Percentiles rank a stretch among this genome's conserved stretches.
Evolutionary conservation across 2,329 filamentous ascomycete genomes (phyloP).

Genomic region (Sclerotinia nivalis): DNA sequence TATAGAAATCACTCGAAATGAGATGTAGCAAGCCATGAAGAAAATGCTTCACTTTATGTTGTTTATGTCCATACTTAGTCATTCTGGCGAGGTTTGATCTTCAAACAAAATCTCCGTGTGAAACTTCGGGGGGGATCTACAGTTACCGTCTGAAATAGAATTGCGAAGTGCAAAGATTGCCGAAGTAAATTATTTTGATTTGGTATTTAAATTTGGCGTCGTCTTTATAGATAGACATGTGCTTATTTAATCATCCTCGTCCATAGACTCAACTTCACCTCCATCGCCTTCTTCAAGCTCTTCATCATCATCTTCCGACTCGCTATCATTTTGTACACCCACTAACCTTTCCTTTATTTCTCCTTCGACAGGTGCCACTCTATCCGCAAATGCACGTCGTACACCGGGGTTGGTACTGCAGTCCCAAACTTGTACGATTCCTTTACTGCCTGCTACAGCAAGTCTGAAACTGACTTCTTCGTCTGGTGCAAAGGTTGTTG

Average conservation of each 20-base stretch:
- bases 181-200: not conserved
- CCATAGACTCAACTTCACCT: conserved; percentile 55
- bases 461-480: conserved; percentile 87
- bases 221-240: not conserved
- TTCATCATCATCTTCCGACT: conserved; percentile 55
- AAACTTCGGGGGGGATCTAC: conserved; percentile 1
- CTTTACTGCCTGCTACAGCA: conserved; percentile 92
- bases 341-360: conserved; percentile 76
- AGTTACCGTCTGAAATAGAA: not conserved
- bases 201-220: not conserved
- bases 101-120: not conserved
- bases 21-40: no score
- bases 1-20: no score
- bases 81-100: not conserved
- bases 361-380: conserved; percentile 60
- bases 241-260: conserved; percentile 49
- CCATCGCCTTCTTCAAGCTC: conserved; percentile 58
- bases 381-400: conserved; percentile 76
- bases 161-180: not conserved
- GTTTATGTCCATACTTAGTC: no score
- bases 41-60: not conserved
- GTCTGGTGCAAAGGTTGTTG: conserved; percentile 86
- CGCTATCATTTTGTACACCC: conserved; percentile 65
- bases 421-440: conserved; percentile 83
- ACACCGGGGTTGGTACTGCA: conserved; percentile 83